Percentiles rank a stretch among this genome's conserved stretches.
Conservation (phyloP, 345 rosid genomes). For the Salix udensis region DNA sequence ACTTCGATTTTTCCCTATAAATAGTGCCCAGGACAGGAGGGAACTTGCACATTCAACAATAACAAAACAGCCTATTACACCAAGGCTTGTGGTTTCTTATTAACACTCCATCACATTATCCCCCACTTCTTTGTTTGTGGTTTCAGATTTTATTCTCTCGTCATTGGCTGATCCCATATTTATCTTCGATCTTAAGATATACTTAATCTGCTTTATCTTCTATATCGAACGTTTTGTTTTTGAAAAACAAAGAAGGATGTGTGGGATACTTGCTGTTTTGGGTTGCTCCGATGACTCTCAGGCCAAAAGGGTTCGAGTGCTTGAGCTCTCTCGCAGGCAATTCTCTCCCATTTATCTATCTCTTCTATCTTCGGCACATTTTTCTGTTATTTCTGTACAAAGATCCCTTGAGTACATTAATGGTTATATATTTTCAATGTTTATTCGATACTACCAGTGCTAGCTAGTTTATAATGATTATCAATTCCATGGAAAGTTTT, state of each 20-base stretch:
- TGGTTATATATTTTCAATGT: background rate
- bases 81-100: constrained; percentile 18
- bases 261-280: constrained; percentile 92
- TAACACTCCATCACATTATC: constrained; percentile 11
- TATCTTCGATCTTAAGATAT: background rate
- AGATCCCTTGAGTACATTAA: too few relatives aligned
- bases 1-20: constrained; percentile 16
- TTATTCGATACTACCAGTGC: background rate
- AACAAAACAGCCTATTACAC: background rate
- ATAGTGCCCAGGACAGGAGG: constrained; percentile 1
- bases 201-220: background rate
- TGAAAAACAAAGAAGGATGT: constrained; percentile 38
- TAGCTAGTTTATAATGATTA: background rate
- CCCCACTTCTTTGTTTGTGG: background rate
- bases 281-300: constrained; percentile 93
- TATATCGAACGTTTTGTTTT: background rate
- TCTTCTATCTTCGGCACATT: background rate
- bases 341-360: background rate
- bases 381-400: background rate
- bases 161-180: background rate
- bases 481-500: too few relatives aligned
- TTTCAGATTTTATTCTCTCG: background rate
- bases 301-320: constrained; percentile 90
- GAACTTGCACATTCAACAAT: background rate
- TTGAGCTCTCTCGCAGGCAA: constrained; percentile 99